Evolutionary conservation across 768 basidiomycete genomes (phyloP), one percentile per base, ranked within the genome.

Genomic region (Mycena epipterygia): DNA sequence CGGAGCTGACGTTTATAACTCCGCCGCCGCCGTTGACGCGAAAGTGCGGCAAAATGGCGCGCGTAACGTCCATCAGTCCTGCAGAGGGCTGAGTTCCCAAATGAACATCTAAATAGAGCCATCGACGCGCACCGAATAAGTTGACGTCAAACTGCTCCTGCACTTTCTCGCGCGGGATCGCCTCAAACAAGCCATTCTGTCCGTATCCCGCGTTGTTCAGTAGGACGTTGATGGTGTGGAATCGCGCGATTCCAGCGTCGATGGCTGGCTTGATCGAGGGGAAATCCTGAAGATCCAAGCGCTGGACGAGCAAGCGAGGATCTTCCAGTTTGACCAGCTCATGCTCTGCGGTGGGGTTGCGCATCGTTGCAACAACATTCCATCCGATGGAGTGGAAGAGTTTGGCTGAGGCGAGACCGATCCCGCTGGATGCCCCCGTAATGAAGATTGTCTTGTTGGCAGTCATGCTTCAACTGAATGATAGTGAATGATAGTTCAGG

Each of bases 301-400:
- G 66, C 13, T 63, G 46, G 37, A 76, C 57, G 29, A 75, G 56
- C 57, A 76, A 64, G 27, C 70, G 74, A 3, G 52, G 23, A 11
- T 69, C 53, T 16, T 64, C n/a, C 13, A 64, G 17, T 32, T 53
- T 63, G 25, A 44, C 55, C 4, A 74, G 42, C n/a, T 72, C 66
- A 49, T 58, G 67, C 5, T 64, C 70, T 16, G 42, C 27, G 7
- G 62, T 49, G 30, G 73, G 74, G n/a, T 21, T 58, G 13, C 76
- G 76, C 71, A 74, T 74, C 14, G 75, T 75, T 0, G 76, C 76
- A n/a, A 74, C 63, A 51, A 76, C 73, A 51, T 76, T 76, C 76
- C 76, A 76, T 12, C 76, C 76, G 17, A 51, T 59, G 9, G 52
- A 48, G 42, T 68, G 63, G 68, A 76, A 76, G 7, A 76, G 63